These are phyloP conservation scores for Candida coleopterorum DNA, from an alignment of 805 yeast species.

Conservation along the genomic window DNA sequence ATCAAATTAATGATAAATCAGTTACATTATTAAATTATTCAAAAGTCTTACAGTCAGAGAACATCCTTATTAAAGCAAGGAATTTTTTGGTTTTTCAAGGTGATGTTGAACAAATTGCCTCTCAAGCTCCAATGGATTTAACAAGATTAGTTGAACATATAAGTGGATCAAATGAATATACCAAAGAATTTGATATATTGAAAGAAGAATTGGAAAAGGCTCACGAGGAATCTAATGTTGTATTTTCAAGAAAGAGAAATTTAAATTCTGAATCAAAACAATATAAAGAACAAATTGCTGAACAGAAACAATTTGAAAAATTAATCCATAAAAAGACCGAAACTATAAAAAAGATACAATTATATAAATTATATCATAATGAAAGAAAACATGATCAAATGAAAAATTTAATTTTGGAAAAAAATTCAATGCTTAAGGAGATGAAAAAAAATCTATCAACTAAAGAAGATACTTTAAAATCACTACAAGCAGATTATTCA, in stretches of 20 bases:
- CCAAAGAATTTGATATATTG: conserved; percentile 60
- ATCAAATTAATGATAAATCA: conserved; percentile 54
- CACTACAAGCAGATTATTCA: conserved; percentile 38
- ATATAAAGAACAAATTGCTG: conserved; percentile 69
- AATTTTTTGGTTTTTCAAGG: conserved; percentile 96
- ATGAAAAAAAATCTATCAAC: conserved; percentile 23
- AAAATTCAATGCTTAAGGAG: conserved; percentile 33
- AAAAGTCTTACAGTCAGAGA: conserved; percentile 63
- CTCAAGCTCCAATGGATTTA: conserved; percentile 75
- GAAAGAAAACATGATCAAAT: conserved; percentile 37
- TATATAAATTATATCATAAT: conserved; percentile 65
- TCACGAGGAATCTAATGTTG: conserved; percentile 55
- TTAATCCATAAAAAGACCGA: conserved; percentile 47
- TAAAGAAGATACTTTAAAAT: conserved; percentile 23
- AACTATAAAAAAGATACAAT: conserved; percentile 43
- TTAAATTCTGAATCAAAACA: conserved; percentile 71
- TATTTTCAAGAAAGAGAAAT: conserved; percentile 65
- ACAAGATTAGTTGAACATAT: conserved; percentile 73
- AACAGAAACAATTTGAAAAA: conserved; percentile 61
- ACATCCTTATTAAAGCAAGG: conserved; percentile 81
- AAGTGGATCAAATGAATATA: conserved; percentile 71
- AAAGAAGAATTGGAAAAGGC: conserved; percentile 63
- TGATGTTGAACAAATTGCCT: conserved; percentile 89
- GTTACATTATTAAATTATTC: conserved; percentile 66
- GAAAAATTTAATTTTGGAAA: conserved; percentile 26